phyloP scores from a whole-genome alignment of 2,329 filamentous ascomycete genomes.

The Aspergillus pseudonomiae region DNA sequence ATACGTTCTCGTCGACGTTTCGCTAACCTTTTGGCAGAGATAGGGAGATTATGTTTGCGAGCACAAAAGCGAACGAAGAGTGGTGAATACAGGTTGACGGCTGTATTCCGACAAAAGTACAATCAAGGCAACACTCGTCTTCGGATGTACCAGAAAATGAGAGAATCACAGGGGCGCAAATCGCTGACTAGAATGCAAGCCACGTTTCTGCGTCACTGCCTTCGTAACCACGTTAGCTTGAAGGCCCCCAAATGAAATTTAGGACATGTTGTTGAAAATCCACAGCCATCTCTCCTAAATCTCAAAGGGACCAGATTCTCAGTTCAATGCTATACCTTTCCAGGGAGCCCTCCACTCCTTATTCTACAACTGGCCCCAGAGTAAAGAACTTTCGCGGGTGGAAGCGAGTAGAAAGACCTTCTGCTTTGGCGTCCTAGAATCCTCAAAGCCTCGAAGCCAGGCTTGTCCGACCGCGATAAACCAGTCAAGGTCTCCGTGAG shows the following conservation, averaged over 20 bases:
- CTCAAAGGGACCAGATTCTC: constrained; percentile 25
- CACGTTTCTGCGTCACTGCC: constrained; percentile 35
- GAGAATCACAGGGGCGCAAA: constrained; percentile 29
- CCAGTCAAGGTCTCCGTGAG: constrained; percentile 46
- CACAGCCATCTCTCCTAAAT: constrained; percentile 15
- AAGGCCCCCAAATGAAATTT: constrained; percentile 19
- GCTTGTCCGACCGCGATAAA: constrained; percentile 42
- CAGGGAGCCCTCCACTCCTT: constrained; percentile 16
- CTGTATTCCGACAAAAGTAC: constrained; percentile 30
- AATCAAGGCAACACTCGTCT: constrained; percentile 6
- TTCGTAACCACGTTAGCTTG: constrained; percentile 37
- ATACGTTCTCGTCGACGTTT: constrained; percentile 45
- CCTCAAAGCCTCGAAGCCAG: constrained; percentile 32
- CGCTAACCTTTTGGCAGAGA: constrained; percentile 48
- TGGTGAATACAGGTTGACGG: constrained; percentile 72
- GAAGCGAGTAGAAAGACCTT: constrained; percentile 4
- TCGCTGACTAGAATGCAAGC: constrained; percentile 22
- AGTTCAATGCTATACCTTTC: constrained; percentile 43
- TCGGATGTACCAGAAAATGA: constrained; percentile 20
- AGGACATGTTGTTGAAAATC: constrained; percentile 16
- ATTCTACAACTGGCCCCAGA: constrained; percentile 23
- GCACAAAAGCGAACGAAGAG: constrained; percentile 65
- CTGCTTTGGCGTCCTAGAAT: constrained; percentile 21
- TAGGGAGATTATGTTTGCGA: constrained; percentile 50
- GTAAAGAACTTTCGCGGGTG: constrained; percentile 24